Evolutionary conservation across 805 yeast species (phyloP), one percentile per base, ranked within the genome.

Genomic region (Cyberlindnera veronae): DNA sequence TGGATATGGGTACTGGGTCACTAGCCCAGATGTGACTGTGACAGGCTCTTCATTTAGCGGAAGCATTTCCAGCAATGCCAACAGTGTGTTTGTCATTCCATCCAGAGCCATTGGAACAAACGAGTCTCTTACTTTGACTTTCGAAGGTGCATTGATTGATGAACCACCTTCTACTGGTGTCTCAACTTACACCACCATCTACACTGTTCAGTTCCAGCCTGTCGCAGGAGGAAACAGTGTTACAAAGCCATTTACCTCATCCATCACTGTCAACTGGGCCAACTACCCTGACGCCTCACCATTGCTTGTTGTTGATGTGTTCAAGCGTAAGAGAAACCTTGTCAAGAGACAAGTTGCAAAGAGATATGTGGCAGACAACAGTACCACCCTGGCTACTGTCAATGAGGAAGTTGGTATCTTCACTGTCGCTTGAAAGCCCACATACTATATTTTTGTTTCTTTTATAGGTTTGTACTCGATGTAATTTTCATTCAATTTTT

Each of bases 1-100:
- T 6, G 42, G 42, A 6, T 20, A 16, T 8, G 42, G 42, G 1
- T 38, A 38, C 20, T 38, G 36, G 36, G 42, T 38, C 18, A 34
- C 34, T 12, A 28, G 11, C 6, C 26, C 24, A n/a, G 28, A 16
- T 4, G 42, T 19, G 3, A 28, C 38, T 5, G 14, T 18, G 9
- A 16, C n/a, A 13, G 33, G 37, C 10, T 19, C 29, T 11, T 6
- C 34, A 1, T 38, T 28, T 17, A 16, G 3, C 20, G 42, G 42
- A 3, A 15, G n/a, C 14, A 15, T 38, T 14, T 11, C 17, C 7
- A n/a, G 18, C 14, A 29, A 22, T 11, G 33, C 42, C n/a, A 33
- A 33, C 16, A 6, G 8, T 2, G 11, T 38, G 18, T 33, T 6
- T 13, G 42, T 34, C 11, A 19, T 38, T 13, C 42, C 42, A 27